Evolutionary conservation across 2,329 filamentous ascomycete species (phyloP).

Genomic region (Fusarium piperis): DNA sequence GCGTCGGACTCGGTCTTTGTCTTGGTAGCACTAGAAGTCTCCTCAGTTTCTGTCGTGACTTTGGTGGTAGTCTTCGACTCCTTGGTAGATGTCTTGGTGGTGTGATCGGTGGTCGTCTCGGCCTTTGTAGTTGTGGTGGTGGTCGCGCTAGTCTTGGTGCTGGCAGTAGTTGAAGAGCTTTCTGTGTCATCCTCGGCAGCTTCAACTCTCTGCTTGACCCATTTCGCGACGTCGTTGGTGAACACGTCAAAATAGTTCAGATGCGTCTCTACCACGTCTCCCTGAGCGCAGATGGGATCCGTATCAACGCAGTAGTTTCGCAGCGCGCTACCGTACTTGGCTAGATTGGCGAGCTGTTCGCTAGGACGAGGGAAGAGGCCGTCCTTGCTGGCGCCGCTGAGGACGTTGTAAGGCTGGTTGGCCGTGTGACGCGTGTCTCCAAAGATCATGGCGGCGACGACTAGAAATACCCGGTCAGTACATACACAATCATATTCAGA

Average conservation of each 20-base stretch:
- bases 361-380: conserved; percentile 45
- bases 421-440: conserved; percentile 49
- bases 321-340: conserved; percentile 39
- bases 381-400: conserved; percentile 38
- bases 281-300: conserved; percentile 53
- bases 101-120: not conserved
- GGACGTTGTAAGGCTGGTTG: conserved; percentile 47
- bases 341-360: conserved; percentile 42
- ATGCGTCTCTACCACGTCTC: conserved; percentile 45
- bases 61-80: not conserved
- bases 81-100: not conserved
- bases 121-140: not conserved
- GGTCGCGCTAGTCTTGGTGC: not conserved
- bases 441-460: conserved; percentile 48
- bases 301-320: conserved; percentile 49
- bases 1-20: not conserved
- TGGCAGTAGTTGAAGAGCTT: not conserved
- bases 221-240: conserved; percentile 32
- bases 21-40: not conserved
- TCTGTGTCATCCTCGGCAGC: not conserved
- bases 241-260: conserved; percentile 51
- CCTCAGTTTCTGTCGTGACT: not conserved
- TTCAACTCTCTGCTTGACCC: conserved; percentile 14
- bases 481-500: no score
- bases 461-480: not conserved